Percentiles rank a stretch among this genome's conserved stretches.
These are phyloP conservation scores for Coleophoma eucalyptorum DNA, from an alignment of 2,329 filamentous ascomycete genomes.

Conservation along the genomic window DNA sequence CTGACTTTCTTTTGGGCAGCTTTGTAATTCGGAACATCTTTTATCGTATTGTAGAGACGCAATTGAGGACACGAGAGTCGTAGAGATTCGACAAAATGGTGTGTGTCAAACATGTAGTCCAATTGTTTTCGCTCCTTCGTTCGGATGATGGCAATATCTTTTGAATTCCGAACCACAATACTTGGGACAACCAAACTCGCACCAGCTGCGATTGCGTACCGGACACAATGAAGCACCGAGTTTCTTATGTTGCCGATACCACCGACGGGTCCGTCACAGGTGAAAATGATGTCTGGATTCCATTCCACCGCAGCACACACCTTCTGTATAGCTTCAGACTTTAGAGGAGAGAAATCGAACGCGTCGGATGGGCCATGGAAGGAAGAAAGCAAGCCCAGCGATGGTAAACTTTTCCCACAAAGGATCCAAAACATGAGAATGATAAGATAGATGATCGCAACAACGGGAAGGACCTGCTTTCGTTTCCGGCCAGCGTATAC, in stretches of 20 bases:
- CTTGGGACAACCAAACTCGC: constrained; percentile 16
- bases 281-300: constrained; percentile 20
- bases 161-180: constrained; percentile 13
- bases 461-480: too few relatives aligned
- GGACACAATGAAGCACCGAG: constrained; percentile 23
- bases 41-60: constrained; percentile 17
- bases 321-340: constrained; percentile 17
- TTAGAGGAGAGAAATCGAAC: constrained; percentile 16
- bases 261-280: constrained; percentile 20
- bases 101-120: constrained; percentile 22
- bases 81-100: constrained; percentile 20
- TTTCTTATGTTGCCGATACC: constrained; percentile 25
- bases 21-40: constrained; percentile 8
- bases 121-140: constrained; percentile 10
- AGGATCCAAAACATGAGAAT: too few relatives aligned
- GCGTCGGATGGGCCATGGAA: constrained; percentile 6
- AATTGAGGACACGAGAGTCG: constrained; percentile 20
- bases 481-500: too few relatives aligned
- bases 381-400: too few relatives aligned
- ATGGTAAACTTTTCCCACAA: too few relatives aligned
- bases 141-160: constrained; percentile 16
- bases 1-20: constrained; percentile 7
- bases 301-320: constrained; percentile 19
- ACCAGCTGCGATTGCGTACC: constrained; percentile 23
- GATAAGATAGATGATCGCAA: too few relatives aligned